Evolutionary conservation across 345 rosid species (phyloP), one percentile per base, ranked within the genome.

Genomic region (Gossypium rotundifolium): DNA sequence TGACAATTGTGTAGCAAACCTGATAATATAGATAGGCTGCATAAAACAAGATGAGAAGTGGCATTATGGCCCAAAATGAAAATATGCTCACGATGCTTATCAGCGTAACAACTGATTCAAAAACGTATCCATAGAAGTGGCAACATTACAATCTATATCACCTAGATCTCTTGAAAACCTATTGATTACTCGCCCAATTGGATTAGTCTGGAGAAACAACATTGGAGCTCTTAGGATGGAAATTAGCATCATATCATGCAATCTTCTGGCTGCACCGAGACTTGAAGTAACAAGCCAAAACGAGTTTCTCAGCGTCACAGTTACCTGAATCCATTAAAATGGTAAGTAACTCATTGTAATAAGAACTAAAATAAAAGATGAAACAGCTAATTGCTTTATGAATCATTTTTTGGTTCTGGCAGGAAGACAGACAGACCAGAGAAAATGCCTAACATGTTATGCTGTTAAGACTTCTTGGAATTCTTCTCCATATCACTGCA

Each of bases 11-110:
- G 76, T 42, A 29, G 40, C 53, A 45, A 81, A 91, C 98, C 98
- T 95, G 99, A 79, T 93, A 92, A 79, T 93, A 95, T 62, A 95
- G 85, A 76, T 95, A 93, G 70, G 97, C 89, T 62, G 93, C 90
- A 78, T 88, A 93, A 82, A 95, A 95, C 80, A 95, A 77, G 84
- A 93, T 84, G 77, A 95, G 81, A 72, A 90, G 93, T 27, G 99
- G 98, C 99, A 93, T 82, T 77, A 91, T 88, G 58, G 92, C 94
- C 98, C 99, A 95, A 76, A 95, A 76, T 55, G 99, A 95, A 77
- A 93, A 85, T 40, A 93, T 85, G 90, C 93, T 95, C 79, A 95
- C 91, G 14, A 84, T 83, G 60, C 98, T 97, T 52, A 93, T 91
- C 70, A 95, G 96, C 18, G 86, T 87, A 82, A 88, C 29, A 90